Conservation (phyloP, 208 protist species). For the Trypanosoma avium region DNA sequence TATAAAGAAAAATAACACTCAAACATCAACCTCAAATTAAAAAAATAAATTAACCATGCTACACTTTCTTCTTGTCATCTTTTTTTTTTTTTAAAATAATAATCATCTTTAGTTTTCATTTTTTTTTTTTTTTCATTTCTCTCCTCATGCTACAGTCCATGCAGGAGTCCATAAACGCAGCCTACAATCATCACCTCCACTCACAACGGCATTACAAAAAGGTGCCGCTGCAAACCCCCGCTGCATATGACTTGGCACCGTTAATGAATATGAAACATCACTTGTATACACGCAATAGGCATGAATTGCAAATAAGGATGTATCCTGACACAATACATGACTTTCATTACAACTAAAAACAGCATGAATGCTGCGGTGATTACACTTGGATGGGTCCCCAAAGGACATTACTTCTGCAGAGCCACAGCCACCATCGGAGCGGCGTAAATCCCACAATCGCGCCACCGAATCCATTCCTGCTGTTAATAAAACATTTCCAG, state of each 20-base stretch:
- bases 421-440: conserved; percentile 27
- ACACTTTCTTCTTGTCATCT: too few species aligned
- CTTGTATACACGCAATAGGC: conserved; percentile 72
- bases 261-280: conserved; percentile 49
- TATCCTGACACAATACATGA: conserved; percentile 69
- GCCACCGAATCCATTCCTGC: conserved; percentile 83
- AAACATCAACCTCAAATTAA: too few species aligned
- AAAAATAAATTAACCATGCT: too few species aligned
- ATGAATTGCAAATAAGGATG: conserved; percentile 58
- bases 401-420: conserved; percentile 64
- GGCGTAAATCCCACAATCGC: conserved; percentile 80
- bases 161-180: conserved; percentile 81
- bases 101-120: not conserved
- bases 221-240: conserved; percentile 52
- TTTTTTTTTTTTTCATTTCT: not conserved
- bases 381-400: conserved; percentile 69
- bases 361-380: conserved; percentile 73
- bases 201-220: conserved; percentile 58
- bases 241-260: conserved; percentile 67
- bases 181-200: conserved; percentile 80
- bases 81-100: not conserved
- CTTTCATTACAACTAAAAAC: conserved; percentile 74
- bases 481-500: conserved; percentile 75
- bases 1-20: too few species aligned
- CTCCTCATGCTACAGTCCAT: conserved; percentile 42